Evolutionary conservation across 1,284 basidiomycete species (phyloP), one percentile per base, ranked within the genome.

Genomic region (Phenoliferia sp.): DNA sequence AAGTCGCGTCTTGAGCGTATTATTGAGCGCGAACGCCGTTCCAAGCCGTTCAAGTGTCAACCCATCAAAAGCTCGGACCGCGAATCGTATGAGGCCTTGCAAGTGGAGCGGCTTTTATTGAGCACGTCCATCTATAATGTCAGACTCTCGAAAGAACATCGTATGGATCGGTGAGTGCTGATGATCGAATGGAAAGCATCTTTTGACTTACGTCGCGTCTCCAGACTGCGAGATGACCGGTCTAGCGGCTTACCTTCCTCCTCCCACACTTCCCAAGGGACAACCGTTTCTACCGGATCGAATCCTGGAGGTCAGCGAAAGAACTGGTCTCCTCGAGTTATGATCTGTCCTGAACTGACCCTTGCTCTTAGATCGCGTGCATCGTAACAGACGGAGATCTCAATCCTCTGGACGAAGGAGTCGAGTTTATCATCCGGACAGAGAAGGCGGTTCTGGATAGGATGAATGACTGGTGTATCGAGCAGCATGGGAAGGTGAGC

Each of bases 371-470:
- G 68, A 80, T 79, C 72, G 78, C 79, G 1, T 76, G 59, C 73
- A 79, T 81, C 48, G 69, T 84, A 61, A 85, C 84, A 3, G 79
- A 84, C 71, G 81, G 81, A 2, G 73, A 81, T 10, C 74, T 85
- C 29, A 74, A 79, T 16, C 79, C 79, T 3, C 79, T 85, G 3
- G 84, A 85, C 68, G 79, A 80, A 26, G 84, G 84, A 3, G 77
- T 84, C 16, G 77, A 78, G 57, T 84, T 79, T 69, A 80, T 84
- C 26, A 81, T 85, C 61, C 74, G 75, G 36, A 84, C 83, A 2
- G 75, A 78, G 9, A 81, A 82, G 68, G 73, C 73, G 0, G 79
- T 84, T 0, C 73, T 85, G 19, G 82, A 83, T 28, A n/a, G 50
- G 6, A 75, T 75, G 75, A 72, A 74, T 36, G 74, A 71, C 29